Evolutionary conservation across 495 filamentous ascomycete species (phyloP).

Genomic region (Trichoderma reesei): DNA sequence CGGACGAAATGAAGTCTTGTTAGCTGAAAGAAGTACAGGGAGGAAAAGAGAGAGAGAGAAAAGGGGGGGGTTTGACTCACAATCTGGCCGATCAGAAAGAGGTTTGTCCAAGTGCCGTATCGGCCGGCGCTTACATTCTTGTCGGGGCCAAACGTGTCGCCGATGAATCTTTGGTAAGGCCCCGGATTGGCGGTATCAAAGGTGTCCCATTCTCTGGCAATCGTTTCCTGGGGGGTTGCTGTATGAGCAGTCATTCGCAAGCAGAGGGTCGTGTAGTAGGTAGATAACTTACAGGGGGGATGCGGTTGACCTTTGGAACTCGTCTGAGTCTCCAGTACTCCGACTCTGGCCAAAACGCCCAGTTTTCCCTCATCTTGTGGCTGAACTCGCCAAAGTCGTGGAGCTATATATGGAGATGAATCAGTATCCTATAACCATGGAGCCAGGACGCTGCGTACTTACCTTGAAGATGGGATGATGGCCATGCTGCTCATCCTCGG

Average conservation of each 20-base stretch:
- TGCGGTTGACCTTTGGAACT: not conserved
- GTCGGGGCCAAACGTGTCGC: not conserved
- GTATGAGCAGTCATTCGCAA: not conserved
- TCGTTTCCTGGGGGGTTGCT: not conserved
- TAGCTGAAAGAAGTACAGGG: not conserved
- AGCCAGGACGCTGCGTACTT: not conserved
- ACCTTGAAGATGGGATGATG: constrained; percentile 3
- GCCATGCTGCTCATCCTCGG: not conserved
- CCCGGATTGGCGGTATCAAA: not conserved
- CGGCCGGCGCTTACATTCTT: not conserved
- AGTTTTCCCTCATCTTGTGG: constrained; percentile 1
- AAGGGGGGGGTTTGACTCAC: not conserved
- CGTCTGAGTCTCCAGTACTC: not conserved
- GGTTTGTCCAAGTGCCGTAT: constrained; percentile 8
- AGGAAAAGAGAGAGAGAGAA: not conserved
- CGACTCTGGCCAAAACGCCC: not conserved
- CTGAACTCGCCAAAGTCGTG: constrained; percentile 6
- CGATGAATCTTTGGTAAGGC: not conserved
- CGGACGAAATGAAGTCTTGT: not conserved
- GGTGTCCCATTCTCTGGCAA: constrained; percentile 2
- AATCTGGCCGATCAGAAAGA: constrained; percentile 9
- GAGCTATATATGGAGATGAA: not conserved
- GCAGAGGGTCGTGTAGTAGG: not conserved
- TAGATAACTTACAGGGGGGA: not conserved
- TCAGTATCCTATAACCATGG: not conserved